Conservation (phyloP, 176 grass and related monocot species). For the Rhipidocladum racemiflorum region DNA sequence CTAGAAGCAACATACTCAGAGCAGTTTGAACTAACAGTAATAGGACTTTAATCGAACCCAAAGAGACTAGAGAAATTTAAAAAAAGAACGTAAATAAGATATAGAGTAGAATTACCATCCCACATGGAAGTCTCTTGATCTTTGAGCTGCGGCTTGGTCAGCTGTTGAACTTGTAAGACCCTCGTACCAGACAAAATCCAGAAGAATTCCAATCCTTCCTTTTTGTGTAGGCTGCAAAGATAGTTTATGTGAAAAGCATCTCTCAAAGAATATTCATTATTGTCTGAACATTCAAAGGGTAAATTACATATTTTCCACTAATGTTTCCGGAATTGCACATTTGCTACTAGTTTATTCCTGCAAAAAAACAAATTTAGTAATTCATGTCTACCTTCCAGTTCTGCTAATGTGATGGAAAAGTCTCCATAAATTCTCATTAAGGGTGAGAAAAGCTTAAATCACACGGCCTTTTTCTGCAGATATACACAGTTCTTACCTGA, state of each 20-base stretch:
- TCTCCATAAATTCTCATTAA: no score
- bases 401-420: no score
- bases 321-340: not conserved
- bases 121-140: conserved; percentile 64
- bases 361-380: no score
- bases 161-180: conserved; percentile 32
- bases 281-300: not conserved
- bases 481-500: conserved; percentile 29
- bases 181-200: conserved; percentile 77
- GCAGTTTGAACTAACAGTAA: not conserved
- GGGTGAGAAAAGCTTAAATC: not conserved
- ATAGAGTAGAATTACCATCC: conserved; percentile 52
- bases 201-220: conserved; percentile 53
- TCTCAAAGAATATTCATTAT: not conserved
- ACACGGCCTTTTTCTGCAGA: not conserved
- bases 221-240: conserved; percentile 36
- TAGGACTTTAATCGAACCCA: not conserved
- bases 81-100: not conserved
- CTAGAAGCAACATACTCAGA: not conserved
- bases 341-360: no score
- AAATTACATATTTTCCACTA: not conserved
- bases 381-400: no score
- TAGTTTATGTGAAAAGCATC: not conserved
- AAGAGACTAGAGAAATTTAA: not conserved
- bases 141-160: conserved; percentile 56